These are phyloP conservation scores for Pseudozyma tsukubaensis DNA, from an alignment of 1,284 basidiomycete genomes.

Conservation along the genomic window DNA sequence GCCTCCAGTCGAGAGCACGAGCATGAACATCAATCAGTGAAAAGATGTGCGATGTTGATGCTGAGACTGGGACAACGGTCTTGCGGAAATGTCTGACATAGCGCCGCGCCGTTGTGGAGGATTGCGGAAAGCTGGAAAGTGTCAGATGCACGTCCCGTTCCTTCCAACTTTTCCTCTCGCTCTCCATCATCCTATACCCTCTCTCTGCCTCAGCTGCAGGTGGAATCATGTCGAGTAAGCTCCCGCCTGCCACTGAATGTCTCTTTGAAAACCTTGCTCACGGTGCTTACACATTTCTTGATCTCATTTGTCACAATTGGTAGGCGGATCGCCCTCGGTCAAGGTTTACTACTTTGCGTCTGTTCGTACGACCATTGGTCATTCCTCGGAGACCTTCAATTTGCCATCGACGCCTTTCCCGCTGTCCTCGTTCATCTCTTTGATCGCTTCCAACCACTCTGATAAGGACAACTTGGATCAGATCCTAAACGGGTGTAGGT, in stretches of 20 bases:
- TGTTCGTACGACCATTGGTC: constrained; percentile 36
- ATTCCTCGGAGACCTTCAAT: constrained; percentile 18
- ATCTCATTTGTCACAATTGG: not conserved
- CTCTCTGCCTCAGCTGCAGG: no score
- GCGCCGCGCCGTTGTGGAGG: no score
- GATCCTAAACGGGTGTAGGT: constrained; percentile 63
- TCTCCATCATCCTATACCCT: not conserved
- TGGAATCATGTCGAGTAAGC: constrained; percentile 29
- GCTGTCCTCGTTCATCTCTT: constrained; percentile 73
- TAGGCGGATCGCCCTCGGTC: constrained; percentile 2
- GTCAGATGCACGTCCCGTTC: constrained; percentile 6
- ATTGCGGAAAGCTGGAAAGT: no score
- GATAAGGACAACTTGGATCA: not conserved
- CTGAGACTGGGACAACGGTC: no score
- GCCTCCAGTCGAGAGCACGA: no score
- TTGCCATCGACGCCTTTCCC: constrained; percentile 68
- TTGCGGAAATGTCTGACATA: no score
- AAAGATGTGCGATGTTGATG: no score
- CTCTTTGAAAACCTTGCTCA: constrained; percentile 1
- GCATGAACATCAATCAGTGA: no score
- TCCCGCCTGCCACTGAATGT: not conserved
- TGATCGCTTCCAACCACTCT: constrained; percentile 69
- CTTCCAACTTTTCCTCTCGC: not conserved
- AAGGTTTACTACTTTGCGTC: constrained; percentile 45
- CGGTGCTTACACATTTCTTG: no score